Evolutionary conservation across 2,329 filamentous ascomycete species (phyloP), one percentile per base, ranked within the genome.

Genomic region (Thelonectria blattea): DNA sequence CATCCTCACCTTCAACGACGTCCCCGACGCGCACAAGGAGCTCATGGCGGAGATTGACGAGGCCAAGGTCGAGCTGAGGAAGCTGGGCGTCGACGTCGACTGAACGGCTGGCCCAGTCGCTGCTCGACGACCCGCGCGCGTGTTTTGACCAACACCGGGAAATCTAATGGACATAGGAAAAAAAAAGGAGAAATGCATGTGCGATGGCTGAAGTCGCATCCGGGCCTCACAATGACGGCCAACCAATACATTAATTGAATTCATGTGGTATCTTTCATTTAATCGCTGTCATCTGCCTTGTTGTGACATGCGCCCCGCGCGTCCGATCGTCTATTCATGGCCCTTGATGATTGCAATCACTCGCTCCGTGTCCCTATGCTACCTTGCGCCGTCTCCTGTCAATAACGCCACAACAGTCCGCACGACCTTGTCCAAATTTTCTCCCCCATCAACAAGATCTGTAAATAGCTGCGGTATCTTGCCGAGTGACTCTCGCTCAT

Each of bases 1-100:
- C 66, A 91, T 99, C 70, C 84, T 97, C 75, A 97, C 92, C 58
- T 99, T 99, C 85, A 95, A 97, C 82, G 93, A 98, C 78, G 92
- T 96, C 50, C 93, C 94, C 56, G 86, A 92, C 63, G 95, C 95
- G 53, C 91, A 98, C 79, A 87, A 89, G 75, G 93, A 97, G 79
- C 81, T 99, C 70, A 92, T 95, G 84, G 82, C 80, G 70, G 91
- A 98, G 80, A 95, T 96, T 73, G 85, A 92, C 64, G 69, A 88
- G 76, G 92, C 92, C 65, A 89, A 90, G 80, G 80, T 79, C 63
- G 92, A 96, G 70, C 79, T 96, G 75, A 85, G 86, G 73, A 82
- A 82, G 60, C 86, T 90, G 75, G 92, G 92, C 9, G 91, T 96
- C 42, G 87, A 90, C 67, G 89, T 94, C 61, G 90, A 96, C 81